Conservation (phyloP, 768 basidiomycete genomes). For the Fibroporia radiculosa region DNA sequence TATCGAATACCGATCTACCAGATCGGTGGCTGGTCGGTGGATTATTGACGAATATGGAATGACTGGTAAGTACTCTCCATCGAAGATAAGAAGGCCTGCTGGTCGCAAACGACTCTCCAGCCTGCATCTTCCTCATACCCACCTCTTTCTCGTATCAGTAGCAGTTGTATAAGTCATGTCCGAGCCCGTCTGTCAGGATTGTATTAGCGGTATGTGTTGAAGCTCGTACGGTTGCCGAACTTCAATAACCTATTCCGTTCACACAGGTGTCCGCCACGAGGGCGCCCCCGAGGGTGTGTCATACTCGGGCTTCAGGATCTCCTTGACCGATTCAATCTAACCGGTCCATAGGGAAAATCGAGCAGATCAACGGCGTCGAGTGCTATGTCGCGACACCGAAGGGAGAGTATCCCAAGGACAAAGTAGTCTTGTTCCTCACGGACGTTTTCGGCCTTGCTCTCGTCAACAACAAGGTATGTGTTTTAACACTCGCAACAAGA, state of each 20-base stretch:
- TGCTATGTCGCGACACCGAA: slow-evolving; percentile 34
- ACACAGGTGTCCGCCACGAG: slow-evolving; percentile 27
- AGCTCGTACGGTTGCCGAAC: not conserved
- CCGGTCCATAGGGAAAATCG: slow-evolving; percentile 21
- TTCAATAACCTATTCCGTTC: not conserved
- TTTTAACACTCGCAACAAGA: not conserved
- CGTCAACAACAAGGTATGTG: slow-evolving; percentile 24
- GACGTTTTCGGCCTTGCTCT: slow-evolving; percentile 31
- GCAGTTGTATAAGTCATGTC: too few species aligned
- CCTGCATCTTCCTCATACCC: too few species aligned
- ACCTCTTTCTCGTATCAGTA: too few species aligned
- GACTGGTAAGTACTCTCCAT: too few species aligned
- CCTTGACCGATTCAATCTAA: not conserved
- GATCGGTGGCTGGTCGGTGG: too few species aligned
- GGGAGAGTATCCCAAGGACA: slow-evolving; percentile 31
- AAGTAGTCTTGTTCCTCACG: slow-evolving; percentile 33
- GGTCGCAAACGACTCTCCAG: too few species aligned
- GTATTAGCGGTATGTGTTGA: not conserved
- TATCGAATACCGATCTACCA: too few species aligned
- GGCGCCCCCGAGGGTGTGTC: slow-evolving; percentile 29
- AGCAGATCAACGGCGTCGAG: slow-evolving; percentile 27
- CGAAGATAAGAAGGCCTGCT: too few species aligned
- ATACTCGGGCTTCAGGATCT: not conserved
- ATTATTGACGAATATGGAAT: too few species aligned
- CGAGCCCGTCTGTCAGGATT: too few species aligned